Conservation (phyloP, 352 stramenopile species). For the Phytophthora sp. region DNA sequence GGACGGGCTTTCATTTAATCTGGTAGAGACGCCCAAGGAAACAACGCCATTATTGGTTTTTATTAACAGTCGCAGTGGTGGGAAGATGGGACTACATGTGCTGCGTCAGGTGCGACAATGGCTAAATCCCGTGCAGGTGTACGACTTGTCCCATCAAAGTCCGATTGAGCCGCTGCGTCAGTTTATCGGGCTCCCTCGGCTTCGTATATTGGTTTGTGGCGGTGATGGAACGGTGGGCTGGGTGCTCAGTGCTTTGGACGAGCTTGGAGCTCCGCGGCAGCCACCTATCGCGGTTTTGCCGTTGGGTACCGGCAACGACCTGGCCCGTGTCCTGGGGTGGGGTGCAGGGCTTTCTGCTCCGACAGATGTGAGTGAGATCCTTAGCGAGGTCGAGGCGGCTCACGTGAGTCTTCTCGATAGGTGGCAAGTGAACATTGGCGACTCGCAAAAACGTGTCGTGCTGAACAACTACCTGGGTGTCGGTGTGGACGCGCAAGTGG, state of each 20-base stretch:
- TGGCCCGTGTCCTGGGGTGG: conserved; percentile 93
- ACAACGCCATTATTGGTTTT: conserved; percentile 88
- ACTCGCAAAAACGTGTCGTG: conserved; percentile 67
- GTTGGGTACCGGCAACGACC: conserved; percentile 96
- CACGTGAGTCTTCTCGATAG: conserved; percentile 81
- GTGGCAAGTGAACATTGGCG: conserved; percentile 70
- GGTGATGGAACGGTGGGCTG: conserved; percentile 95
- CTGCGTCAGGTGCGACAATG: conserved; percentile 92
- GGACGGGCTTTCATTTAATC: conserved; percentile 60
- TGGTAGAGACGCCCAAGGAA: conserved; percentile 52
- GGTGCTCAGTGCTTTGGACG: conserved; percentile 84
- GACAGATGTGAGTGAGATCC: conserved; percentile 65
- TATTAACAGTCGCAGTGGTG: conserved; percentile 95
- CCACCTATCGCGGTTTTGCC: conserved; percentile 96
- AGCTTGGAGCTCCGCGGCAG: conserved; percentile 62
- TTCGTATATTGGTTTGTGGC: conserved; percentile 95
- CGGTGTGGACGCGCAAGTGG: conserved; percentile 91
- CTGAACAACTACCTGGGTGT: conserved; percentile 89
- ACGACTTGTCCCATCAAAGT: conserved; percentile 93
- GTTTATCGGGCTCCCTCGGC: conserved; percentile 87
- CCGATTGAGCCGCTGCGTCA: conserved; percentile 91
- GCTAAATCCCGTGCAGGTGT: conserved; percentile 97
- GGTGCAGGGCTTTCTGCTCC: conserved; percentile 90
- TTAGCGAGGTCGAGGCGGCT: conserved; percentile 71
- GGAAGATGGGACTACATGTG: conserved; percentile 93